phyloP scores from a whole-genome alignment of 805 yeast species.

The Saturnispora serradocipensis region DNA sequence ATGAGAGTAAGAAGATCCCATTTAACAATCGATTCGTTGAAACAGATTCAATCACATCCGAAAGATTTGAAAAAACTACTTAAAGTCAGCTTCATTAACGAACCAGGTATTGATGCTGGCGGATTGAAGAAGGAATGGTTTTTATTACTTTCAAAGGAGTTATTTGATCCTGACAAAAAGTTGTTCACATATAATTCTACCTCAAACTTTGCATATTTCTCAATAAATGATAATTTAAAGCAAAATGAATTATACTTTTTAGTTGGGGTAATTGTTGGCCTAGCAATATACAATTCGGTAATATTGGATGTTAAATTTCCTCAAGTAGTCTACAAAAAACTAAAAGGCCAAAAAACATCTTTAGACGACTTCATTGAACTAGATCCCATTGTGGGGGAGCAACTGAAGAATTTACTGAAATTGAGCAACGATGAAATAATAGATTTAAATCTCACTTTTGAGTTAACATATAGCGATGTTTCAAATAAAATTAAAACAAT shows the following conservation, averaged over 20 bases:
- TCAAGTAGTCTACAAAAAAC: slow-evolving; percentile 61
- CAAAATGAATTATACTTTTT: slow-evolving; percentile 55
- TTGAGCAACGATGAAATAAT: slow-evolving; percentile 32
- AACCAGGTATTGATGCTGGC: slow-evolving; percentile 94
- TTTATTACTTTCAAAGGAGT: slow-evolving; percentile 53
- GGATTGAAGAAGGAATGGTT: slow-evolving; percentile 96
- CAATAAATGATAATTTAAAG: slow-evolving; percentile 32
- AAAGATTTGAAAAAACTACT: slow-evolving; percentile 64
- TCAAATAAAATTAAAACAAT: slow-evolving; percentile 35
- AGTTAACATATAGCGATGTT: slow-evolving; percentile 44
- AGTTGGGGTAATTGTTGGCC: slow-evolving; percentile 79
- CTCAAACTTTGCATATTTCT: slow-evolving; percentile 72
- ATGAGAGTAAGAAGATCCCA: slow-evolving; percentile 58
- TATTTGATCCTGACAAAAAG: slow-evolving; percentile 62
- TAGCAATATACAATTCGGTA: slow-evolving; percentile 86
- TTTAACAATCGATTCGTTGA: slow-evolving; percentile 68
- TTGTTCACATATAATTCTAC: slow-evolving; percentile 60
- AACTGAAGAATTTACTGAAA: slow-evolving; percentile 38
- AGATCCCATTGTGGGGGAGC: slow-evolving; percentile 56
- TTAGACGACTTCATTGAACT: slow-evolving; percentile 60
- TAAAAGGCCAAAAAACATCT: slow-evolving; percentile 45
- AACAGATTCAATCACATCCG: slow-evolving; percentile 45
- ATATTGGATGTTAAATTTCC: slow-evolving; percentile 79
- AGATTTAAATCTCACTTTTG: slow-evolving; percentile 49
- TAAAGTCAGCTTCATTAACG: slow-evolving; percentile 71